Conservation (phyloP, 2,329 filamentous ascomycete genomes). For the Cladophialophora psammophila region DNA sequence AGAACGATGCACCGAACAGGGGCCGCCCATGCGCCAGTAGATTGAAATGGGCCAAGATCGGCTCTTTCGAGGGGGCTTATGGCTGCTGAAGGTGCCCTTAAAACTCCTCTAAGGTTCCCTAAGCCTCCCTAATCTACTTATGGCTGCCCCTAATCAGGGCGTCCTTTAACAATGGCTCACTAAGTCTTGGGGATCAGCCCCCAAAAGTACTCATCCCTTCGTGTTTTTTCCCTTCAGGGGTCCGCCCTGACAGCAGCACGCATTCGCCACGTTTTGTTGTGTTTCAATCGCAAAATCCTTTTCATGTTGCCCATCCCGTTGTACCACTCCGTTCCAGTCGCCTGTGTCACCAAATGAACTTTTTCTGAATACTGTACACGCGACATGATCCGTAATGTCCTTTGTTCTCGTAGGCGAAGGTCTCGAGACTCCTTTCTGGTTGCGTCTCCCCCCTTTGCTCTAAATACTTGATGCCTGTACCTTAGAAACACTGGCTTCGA, state of each 20-base stretch:
- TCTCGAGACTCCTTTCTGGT: too few relatives aligned
- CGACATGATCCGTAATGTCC: too few relatives aligned
- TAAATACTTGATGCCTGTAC: too few relatives aligned
- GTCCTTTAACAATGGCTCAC: not conserved
- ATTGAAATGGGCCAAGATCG: slow-evolving; percentile 17
- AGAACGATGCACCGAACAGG: slow-evolving; percentile 10
- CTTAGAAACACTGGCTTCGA: slow-evolving; percentile 6
- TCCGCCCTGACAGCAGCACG: slow-evolving; percentile 1
- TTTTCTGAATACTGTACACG: not conserved
- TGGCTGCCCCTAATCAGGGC: not conserved
- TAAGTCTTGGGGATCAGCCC: not conserved
- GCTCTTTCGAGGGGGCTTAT: not conserved
- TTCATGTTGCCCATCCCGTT: not conserved
- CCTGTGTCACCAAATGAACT: not conserved
- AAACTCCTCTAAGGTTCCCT: too few relatives aligned
- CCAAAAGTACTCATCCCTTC: not conserved
- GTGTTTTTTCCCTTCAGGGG: not conserved
- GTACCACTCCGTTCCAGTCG: not conserved
- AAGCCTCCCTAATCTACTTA: too few relatives aligned
- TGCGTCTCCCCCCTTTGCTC: too few relatives aligned
- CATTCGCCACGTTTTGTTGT: slow-evolving; percentile 1
- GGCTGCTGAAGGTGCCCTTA: not conserved
- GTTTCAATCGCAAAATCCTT: slow-evolving; percentile 6
- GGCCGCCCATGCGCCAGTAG: slow-evolving; percentile 13
- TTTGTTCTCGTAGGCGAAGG: too few relatives aligned